Conservation (phyloP, 2,329 filamentous ascomycete genomes). For the Penicillium decumbens region DNA sequence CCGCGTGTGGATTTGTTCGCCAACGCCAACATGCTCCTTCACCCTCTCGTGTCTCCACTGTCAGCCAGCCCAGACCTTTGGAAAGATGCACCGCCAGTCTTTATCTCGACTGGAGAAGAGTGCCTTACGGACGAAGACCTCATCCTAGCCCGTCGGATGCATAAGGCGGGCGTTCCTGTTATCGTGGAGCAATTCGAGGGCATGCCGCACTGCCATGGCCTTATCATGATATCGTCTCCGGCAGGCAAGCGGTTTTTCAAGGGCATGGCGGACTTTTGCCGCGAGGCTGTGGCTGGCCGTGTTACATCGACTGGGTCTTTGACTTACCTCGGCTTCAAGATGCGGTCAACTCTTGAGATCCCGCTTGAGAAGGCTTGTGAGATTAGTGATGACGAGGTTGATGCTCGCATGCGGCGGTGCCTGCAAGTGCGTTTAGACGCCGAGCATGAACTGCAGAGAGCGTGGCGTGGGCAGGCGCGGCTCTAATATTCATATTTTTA, state of each 20-base stretch:
- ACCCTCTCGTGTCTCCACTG: constrained; percentile 43
- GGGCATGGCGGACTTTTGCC: constrained; percentile 53
- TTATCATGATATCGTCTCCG: constrained; percentile 50
- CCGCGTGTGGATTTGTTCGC: constrained; percentile 43
- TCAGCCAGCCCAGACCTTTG: constrained; percentile 35
- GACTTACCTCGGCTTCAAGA: constrained; percentile 30
- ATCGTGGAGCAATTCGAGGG: constrained; percentile 43
- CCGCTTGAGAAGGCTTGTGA: constrained; percentile 32
- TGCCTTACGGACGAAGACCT: constrained; percentile 40
- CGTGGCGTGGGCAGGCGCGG: constrained; percentile 32
- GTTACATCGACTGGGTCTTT: constrained; percentile 29
- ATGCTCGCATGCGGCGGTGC: constrained; percentile 25
- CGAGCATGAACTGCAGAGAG: constrained; percentile 32
- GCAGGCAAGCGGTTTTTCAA: constrained; percentile 52
- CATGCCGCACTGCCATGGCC: constrained; percentile 51
- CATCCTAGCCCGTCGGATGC: constrained; percentile 39
- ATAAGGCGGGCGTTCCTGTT: constrained; percentile 36
- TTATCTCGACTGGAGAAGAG: constrained; percentile 42
- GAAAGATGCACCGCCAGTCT: constrained; percentile 41
- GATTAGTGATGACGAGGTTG: constrained; percentile 37
- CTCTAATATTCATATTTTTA: constrained; percentile 17
- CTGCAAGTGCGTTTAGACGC: constrained; percentile 32
- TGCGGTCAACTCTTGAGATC: constrained; percentile 25
- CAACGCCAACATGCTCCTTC: constrained; percentile 35
- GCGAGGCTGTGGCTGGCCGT: constrained; percentile 29